Percentiles rank a stretch among this genome's conserved stretches.
Conservation (phyloP, 1,284 basidiomycete genomes). For the Mrakiaceae sp. region DNA sequence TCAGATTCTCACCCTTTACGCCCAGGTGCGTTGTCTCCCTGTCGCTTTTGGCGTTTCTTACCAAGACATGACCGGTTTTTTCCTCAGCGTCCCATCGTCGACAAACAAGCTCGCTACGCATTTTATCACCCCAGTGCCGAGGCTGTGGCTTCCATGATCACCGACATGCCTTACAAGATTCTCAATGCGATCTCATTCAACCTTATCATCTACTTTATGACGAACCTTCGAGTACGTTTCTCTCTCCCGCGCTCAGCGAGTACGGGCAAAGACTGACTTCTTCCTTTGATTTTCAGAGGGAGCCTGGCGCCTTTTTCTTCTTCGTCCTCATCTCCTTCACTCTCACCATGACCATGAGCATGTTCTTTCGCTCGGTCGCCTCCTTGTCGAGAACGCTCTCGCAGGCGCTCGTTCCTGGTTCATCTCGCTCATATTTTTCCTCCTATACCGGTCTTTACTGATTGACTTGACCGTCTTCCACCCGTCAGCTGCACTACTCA, state of each 20-base stretch:
- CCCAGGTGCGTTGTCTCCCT: constrained; percentile 9
- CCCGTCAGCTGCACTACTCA: constrained; percentile 32
- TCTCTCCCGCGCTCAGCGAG: constrained; percentile 22
- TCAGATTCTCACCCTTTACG: constrained; percentile 38
- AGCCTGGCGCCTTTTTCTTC: constrained; percentile 30
- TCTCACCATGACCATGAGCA: constrained; percentile 40
- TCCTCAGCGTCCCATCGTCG: constrained; percentile 36
- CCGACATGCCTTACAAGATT: constrained; percentile 40
- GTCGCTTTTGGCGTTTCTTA: no score
- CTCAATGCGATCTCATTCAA: constrained; percentile 33
- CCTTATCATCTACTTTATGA: constrained; percentile 37
- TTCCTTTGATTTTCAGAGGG: constrained; percentile 24
- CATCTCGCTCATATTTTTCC: background rate
- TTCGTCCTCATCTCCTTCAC: constrained; percentile 35
- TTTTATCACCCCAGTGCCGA: constrained; percentile 39
- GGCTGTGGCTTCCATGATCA: constrained; percentile 36
- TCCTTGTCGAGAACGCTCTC: constrained; percentile 35
- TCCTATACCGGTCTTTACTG: background rate
- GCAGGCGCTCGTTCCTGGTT: constrained; percentile 35
- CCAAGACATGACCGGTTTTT: no score
- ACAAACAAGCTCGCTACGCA: constrained; percentile 37
- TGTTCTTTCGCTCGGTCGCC: constrained; percentile 41
- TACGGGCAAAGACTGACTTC: constrained; percentile 1
- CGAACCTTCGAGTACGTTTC: constrained; percentile 29
- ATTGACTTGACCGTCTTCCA: background rate